Percentiles rank a stretch among this genome's conserved stretches.
These are phyloP conservation scores for Brassica nigra DNA, from an alignment of 345 rosid species.

Conservation along the genomic window DNA sequence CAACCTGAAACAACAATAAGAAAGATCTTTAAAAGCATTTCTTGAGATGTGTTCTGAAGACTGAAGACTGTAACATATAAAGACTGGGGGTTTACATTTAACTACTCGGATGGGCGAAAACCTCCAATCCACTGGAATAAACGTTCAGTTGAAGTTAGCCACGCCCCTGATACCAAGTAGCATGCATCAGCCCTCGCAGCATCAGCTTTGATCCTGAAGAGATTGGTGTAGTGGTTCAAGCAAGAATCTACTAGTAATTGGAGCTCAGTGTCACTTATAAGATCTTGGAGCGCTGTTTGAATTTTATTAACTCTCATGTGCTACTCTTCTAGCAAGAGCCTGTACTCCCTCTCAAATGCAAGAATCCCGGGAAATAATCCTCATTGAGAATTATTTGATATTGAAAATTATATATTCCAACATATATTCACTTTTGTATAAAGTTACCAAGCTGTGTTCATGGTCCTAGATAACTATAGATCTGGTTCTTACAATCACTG, in stretches of 20 bases:
- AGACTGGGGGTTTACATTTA: conserved; percentile 50
- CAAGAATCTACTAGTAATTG: conserved; percentile 62
- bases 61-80: not conserved
- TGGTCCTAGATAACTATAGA: conserved; percentile 44
- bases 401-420: not conserved
- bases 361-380: conserved; percentile 44
- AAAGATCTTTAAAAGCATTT: not conserved
- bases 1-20: conserved; percentile 50
- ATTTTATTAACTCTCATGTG: conserved; percentile 63
- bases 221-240: conserved; percentile 67
- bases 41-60: conserved; percentile 8
- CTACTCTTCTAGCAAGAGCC: conserved; percentile 78
- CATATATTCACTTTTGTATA: not conserved
- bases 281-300: conserved; percentile 64
- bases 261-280: conserved; percentile 63
- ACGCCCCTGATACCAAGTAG: conserved; percentile 74
- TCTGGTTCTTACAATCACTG: conserved; percentile 46
- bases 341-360: conserved; percentile 80
- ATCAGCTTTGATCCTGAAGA: conserved; percentile 81
- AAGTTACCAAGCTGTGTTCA: conserved; percentile 45
- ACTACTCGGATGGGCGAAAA: conserved; percentile 82
- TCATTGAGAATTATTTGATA: not conserved
- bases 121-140: conserved; percentile 93
- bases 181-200: conserved; percentile 86
- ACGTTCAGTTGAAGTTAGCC: conserved; percentile 80